These are phyloP conservation scores for Globisporangium okanoganense DNA, from an alignment of 352 stramenopile genomes.

Conservation along the genomic window DNA sequence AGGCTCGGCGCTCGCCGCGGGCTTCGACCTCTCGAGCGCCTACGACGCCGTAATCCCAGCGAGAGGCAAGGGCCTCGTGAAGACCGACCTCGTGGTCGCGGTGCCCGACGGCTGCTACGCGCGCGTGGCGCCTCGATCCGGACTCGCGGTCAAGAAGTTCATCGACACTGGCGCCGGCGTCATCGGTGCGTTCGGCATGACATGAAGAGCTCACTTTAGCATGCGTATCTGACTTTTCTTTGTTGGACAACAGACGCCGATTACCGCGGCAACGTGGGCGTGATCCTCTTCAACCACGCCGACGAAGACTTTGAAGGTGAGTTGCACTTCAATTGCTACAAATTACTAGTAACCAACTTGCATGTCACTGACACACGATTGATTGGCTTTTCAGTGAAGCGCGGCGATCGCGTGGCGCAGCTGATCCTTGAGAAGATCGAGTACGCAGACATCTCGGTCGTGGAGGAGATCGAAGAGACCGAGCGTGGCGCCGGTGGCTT, in stretches of 20 bases:
- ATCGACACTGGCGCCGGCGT: slow-evolving; percentile 98
- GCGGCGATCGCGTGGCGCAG: slow-evolving; percentile 96
- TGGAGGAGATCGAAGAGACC: slow-evolving; percentile 95
- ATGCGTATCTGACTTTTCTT: neutral
- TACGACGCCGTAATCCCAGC: slow-evolving; percentile 90
- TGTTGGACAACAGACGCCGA: slow-evolving; percentile 82
- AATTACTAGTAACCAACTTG: neutral
- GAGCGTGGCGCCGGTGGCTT: slow-evolving; percentile 94
- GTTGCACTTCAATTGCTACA: neutral
- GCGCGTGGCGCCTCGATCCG: slow-evolving; percentile 84
- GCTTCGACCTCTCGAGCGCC: slow-evolving; percentile 81
- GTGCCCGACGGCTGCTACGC: slow-evolving; percentile 95
- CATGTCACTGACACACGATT: neutral
- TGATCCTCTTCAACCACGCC: slow-evolving; percentile 99
- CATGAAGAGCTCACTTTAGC: neutral
- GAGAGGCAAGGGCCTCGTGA: slow-evolving; percentile 92
- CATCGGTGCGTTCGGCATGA: slow-evolving; percentile 56
- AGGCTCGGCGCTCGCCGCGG: slow-evolving; percentile 73
- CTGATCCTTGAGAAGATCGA: slow-evolving; percentile 96
- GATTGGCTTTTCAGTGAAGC: slow-evolving; percentile 56
- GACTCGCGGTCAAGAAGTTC: slow-evolving; percentile 96
- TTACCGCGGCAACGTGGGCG: slow-evolving; percentile 97
- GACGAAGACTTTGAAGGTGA: slow-evolving; percentile 87
- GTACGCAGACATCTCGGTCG: slow-evolving; percentile 89
- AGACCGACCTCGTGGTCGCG: slow-evolving; percentile 96